Evolutionary conservation across 371 early-diverging fungal genomes (phyloP).

Genomic region (Mortierella sp.): DNA sequence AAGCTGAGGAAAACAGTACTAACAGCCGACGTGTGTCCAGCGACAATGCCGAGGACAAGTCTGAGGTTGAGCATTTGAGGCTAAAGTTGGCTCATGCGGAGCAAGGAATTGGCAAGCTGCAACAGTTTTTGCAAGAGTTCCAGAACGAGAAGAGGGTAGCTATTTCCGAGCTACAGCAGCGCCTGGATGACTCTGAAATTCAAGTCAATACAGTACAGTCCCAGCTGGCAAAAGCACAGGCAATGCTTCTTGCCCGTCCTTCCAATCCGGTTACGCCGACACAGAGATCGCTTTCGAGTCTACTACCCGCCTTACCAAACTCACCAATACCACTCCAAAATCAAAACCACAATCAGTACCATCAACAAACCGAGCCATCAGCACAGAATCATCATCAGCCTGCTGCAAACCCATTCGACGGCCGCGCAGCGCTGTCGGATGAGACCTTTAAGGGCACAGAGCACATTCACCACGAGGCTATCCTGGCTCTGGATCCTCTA

Average conservation of each 20-base stretch:
- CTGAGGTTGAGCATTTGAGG: slow-evolving; percentile 9
- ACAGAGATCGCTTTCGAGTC: background rate
- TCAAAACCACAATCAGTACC: background rate
- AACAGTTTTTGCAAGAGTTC: slow-evolving; percentile 50
- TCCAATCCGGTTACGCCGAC: background rate
- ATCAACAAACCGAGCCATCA: background rate
- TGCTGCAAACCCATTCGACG: background rate
- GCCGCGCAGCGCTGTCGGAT: slow-evolving; percentile 5
- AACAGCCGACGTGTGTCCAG: background rate
- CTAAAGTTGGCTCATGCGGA: slow-evolving; percentile 23
- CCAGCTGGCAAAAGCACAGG: slow-evolving; percentile 44
- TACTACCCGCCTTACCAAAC: background rate
- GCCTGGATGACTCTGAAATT: slow-evolving; percentile 21
- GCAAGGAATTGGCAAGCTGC: slow-evolving; percentile 27
- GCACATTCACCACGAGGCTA: slow-evolving; percentile 36
- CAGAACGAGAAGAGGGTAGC: slow-evolving; percentile 46
- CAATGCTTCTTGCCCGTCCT: slow-evolving; percentile 26
- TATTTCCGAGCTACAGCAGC: slow-evolving; percentile 26
- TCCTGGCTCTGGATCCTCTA: slow-evolving; percentile 40
- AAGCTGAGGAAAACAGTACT: background rate
- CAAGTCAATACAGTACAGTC: slow-evolving; percentile 18
- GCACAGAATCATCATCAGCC: background rate
- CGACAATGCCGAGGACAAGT: background rate
- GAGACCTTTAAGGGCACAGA: slow-evolving; percentile 37
- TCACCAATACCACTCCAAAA: background rate